Evolutionary conservation across 2,329 filamentous ascomycete species (phyloP).

Genomic region (Diaporthe capsici): DNA sequence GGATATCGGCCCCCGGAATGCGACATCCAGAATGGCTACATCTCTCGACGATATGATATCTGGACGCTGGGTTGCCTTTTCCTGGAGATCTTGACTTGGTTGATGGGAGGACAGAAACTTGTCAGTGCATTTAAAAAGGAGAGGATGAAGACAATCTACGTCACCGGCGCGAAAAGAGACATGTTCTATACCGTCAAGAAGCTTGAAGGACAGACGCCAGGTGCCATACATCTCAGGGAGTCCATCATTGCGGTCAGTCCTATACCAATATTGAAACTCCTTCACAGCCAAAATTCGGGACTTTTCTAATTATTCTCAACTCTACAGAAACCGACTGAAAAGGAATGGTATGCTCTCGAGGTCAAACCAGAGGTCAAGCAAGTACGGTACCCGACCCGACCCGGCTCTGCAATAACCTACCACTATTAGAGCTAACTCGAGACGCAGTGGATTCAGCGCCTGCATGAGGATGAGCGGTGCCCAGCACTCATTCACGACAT

Average conservation of each 20-base stretch:
- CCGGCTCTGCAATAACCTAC: not conserved
- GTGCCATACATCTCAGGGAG: not conserved
- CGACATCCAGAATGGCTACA: not conserved
- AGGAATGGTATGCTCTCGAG: not conserved
- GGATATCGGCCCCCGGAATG: slow-evolving; percentile 19
- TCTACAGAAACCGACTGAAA: not conserved
- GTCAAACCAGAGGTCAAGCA: not conserved
- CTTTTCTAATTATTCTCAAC: no score
- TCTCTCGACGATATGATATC: not conserved
- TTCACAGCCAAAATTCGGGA: no score
- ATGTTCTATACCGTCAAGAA: not conserved
- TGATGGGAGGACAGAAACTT: not conserved
- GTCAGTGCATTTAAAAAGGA: not conserved
- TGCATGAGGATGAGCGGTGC: not conserved
- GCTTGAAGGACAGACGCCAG: not conserved
- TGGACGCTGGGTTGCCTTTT: not conserved
- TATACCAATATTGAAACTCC: not conserved
- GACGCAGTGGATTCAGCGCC: not conserved
- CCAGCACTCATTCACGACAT: not conserved
- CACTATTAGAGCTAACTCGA: not conserved
- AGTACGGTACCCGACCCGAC: not conserved
- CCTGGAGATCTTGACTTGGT: not conserved
- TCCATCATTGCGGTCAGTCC: not conserved
- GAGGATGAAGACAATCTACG: not conserved
- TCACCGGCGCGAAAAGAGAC: not conserved